These are phyloP conservation scores for Cytospora piceicola DNA, from an alignment of 2,329 filamentous ascomycete genomes.

Conservation along the genomic window DNA sequence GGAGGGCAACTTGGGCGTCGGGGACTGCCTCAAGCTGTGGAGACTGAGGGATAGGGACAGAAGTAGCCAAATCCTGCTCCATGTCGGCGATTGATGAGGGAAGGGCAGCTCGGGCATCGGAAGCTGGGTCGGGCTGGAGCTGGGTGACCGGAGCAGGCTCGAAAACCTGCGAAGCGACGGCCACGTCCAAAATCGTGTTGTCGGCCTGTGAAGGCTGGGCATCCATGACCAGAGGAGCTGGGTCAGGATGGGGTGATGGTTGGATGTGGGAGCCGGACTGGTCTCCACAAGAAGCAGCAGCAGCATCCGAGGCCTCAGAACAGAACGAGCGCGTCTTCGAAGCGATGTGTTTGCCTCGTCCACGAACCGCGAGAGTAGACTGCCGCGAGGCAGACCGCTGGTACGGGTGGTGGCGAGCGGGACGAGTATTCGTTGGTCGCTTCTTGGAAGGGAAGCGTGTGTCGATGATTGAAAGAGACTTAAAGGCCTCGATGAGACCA, in stretches of 20 bases:
- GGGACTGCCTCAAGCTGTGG: not conserved
- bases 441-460: not conserved
- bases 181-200: not conserved
- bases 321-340: not conserved
- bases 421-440: not conserved
- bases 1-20: not conserved
- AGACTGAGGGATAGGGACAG: not conserved
- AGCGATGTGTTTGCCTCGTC: not conserved
- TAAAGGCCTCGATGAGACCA: not conserved
- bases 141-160: not conserved
- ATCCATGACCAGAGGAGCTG: not conserved
- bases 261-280: not conserved
- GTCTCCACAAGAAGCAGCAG: not conserved
- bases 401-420: conserved; percentile 1
- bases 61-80: not conserved
- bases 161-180: not conserved
- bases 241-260: not conserved
- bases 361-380: not conserved
- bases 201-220: conserved; percentile 1
- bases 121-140: not conserved
- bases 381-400: not conserved
- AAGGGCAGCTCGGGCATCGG: not conserved
- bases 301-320: not conserved
- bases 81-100: not conserved
- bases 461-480: not conserved